Evolutionary conservation across 2,329 filamentous ascomycete species (phyloP).

Genomic region (Verticillium nubilum): DNA sequence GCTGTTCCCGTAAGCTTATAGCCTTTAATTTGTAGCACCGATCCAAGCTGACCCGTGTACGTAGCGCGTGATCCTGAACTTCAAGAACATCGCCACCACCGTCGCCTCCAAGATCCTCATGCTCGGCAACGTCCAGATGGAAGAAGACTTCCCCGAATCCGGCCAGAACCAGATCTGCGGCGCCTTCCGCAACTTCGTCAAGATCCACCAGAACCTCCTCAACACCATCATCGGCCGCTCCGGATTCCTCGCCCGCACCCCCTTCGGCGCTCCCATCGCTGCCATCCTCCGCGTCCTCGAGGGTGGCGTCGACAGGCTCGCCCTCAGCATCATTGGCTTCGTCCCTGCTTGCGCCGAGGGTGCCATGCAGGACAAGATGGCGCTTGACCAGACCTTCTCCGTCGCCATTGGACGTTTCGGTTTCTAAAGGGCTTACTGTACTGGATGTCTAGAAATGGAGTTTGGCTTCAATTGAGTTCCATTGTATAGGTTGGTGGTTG

Average conservation of each 20-base stretch:
- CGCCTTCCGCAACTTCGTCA: slow-evolving; percentile 10
- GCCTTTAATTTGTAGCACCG: neutral
- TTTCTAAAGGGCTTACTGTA: no score
- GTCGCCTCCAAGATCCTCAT: slow-evolving; percentile 1
- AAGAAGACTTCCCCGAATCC: slow-evolving; percentile 1
- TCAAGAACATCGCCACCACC: slow-evolving; percentile 6
- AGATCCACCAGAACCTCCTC: slow-evolving; percentile 14
- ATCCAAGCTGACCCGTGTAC: neutral
- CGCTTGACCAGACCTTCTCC: neutral
- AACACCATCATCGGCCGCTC: slow-evolving; percentile 12
- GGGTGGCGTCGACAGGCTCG: slow-evolving; percentile 13
- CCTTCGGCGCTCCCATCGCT: slow-evolving; percentile 9
- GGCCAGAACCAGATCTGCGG: slow-evolving; percentile 12
- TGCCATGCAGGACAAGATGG: slow-evolving; percentile 4
- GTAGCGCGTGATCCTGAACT: neutral
- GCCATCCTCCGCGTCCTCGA: slow-evolving; percentile 13
- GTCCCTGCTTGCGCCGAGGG: slow-evolving; percentile 11
- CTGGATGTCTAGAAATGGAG: no score
- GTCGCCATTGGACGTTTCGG: neutral
- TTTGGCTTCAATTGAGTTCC: no score
- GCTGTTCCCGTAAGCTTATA: slow-evolving; percentile 2
- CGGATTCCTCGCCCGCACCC: slow-evolving; percentile 7
- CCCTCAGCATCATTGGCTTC: slow-evolving; percentile 9
- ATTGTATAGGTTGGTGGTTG: neutral
- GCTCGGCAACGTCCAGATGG: neutral